Evolutionary conservation across 2,329 filamentous ascomycete species (phyloP).

Genomic region (Nannizziopsis arthrosporioides): DNA sequence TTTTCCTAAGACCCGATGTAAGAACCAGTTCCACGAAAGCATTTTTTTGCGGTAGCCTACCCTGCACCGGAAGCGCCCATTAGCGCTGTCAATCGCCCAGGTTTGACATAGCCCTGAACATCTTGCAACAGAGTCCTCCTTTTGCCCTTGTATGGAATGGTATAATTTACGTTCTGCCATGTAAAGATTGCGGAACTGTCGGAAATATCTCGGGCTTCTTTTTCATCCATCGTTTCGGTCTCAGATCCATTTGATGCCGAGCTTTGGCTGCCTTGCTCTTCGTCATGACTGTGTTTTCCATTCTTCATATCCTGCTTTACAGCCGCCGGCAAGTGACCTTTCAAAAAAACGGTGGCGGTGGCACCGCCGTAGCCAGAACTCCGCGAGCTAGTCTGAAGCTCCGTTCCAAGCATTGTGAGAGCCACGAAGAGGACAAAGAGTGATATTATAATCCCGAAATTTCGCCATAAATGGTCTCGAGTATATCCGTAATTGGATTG

Average conservation of each 20-base stretch:
- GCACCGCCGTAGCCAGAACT: slow-evolving; percentile 66
- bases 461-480: slow-evolving; percentile 52
- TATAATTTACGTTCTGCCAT: slow-evolving; percentile 76
- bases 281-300: slow-evolving; percentile 34
- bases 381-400: slow-evolving; percentile 48
- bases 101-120: slow-evolving; percentile 61
- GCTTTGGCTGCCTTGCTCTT: slow-evolving; percentile 37
- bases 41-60: slow-evolving; percentile 19
- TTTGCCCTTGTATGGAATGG: slow-evolving; percentile 37
- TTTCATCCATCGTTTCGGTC: slow-evolving; percentile 19
- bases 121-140: slow-evolving; percentile 44
- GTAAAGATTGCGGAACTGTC: slow-evolving; percentile 64
- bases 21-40: not conserved
- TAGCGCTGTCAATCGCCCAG: slow-evolving; percentile 63
- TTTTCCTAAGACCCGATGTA: slow-evolving; percentile 29
- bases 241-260: slow-evolving; percentile 13
- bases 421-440: slow-evolving; percentile 65
- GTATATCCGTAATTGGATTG: slow-evolving; percentile 43
- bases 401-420: slow-evolving; percentile 66
- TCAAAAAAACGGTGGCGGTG: slow-evolving; percentile 64
- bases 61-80: slow-evolving; percentile 63
- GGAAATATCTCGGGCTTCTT: slow-evolving; percentile 41
- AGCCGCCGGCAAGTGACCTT: slow-evolving; percentile 49
- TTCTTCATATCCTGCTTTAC: slow-evolving; percentile 48
- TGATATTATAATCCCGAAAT: slow-evolving; percentile 67